These are phyloP conservation scores for Malus hybrid DNA, from an alignment of 331 rosid species.

Conservation along the genomic window DNA sequence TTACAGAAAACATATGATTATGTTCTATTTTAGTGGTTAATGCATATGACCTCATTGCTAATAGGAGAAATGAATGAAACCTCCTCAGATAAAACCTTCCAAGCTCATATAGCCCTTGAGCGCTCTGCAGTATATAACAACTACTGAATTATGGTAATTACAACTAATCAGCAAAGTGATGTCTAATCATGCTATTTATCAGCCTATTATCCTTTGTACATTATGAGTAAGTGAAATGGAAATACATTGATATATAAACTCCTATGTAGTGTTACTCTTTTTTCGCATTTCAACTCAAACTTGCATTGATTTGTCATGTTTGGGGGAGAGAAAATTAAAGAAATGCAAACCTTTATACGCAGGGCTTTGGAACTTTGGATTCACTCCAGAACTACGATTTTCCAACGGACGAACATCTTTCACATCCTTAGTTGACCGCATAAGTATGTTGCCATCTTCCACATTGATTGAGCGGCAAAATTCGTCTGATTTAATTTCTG, in stretches of 20 bases:
- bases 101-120: background rate
- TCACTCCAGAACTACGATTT: slow-evolving; percentile 36
- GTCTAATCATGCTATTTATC: background rate
- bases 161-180: background rate
- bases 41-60: background rate
- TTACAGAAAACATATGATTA: background rate
- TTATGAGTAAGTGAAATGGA: background rate
- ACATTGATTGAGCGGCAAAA: slow-evolving; percentile 18
- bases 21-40: background rate
- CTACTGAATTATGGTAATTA: background rate
- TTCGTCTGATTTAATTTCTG: slow-evolving; percentile 28
- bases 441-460: slow-evolving; percentile 14
- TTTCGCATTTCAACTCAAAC: background rate
- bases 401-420: slow-evolving; percentile 25
- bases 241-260: background rate
- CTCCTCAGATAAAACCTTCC: background rate
- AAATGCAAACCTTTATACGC: slow-evolving; percentile 41
- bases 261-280: background rate
- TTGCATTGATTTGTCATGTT: background rate
- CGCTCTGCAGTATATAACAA: background rate
- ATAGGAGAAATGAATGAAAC: background rate
- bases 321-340: background rate
- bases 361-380: slow-evolving; percentile 32
- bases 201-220: background rate
- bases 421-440: slow-evolving; percentile 12